These are phyloP conservation scores for Amanita pseudoporphyria DNA, from an alignment of 768 basidiomycete species.

Conservation along the genomic window DNA sequence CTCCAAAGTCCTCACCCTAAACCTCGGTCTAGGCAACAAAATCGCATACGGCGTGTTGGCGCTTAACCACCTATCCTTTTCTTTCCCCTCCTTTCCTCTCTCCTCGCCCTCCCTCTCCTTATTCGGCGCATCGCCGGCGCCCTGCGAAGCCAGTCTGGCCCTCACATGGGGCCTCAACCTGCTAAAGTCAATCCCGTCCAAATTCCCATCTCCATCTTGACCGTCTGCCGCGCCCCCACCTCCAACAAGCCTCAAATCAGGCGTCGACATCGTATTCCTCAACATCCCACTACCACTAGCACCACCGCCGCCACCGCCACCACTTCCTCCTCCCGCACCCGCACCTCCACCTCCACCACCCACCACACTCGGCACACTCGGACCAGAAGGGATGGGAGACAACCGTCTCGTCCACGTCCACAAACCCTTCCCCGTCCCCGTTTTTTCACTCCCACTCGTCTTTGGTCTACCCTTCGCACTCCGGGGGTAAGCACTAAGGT, in stretches of 20 bases:
- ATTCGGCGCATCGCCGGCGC: background rate
- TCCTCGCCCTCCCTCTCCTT: background rate
- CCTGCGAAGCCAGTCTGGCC: background rate
- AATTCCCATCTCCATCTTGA: background rate
- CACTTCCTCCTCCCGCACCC: too few relatives aligned
- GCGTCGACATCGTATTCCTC: conserved; percentile 55
- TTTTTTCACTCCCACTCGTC: background rate
- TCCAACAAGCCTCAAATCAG: conserved; percentile 36
- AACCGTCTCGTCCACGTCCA: background rate
- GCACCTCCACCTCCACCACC: too few relatives aligned
- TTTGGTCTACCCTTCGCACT: background rate
- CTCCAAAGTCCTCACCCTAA: conserved; percentile 34
- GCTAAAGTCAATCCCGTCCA: background rate
- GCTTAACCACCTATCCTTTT: conserved; percentile 57
- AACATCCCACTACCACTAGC: conserved; percentile 14
- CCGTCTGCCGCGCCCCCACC: background rate
- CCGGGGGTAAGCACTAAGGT: background rate
- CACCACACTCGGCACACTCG: background rate
- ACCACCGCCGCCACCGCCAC: too few relatives aligned
- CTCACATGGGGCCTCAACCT: background rate
- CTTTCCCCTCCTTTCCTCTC: conserved; percentile 8
- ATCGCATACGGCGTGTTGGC: conserved; percentile 67
- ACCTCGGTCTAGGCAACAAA: conserved; percentile 65
- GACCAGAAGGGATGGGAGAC: background rate
- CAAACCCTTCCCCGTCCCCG: background rate